These are phyloP conservation scores for Trichoderma sp. DNA, from an alignment of 2,329 filamentous ascomycete genomes.

Conservation along the genomic window DNA sequence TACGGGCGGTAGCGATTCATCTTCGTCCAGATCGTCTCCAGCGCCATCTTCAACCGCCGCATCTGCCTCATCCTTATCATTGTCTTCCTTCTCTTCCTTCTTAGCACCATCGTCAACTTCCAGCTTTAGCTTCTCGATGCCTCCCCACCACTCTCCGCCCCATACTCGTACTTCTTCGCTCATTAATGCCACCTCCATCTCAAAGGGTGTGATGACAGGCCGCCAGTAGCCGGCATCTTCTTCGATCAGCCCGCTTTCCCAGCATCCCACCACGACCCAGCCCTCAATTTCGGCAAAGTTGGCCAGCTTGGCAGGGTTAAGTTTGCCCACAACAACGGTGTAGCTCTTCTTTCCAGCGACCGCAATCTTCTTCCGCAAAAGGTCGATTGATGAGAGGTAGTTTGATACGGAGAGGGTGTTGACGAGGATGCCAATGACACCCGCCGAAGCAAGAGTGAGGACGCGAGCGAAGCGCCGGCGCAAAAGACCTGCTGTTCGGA, in stretches of 20 bases:
- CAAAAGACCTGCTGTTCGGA: constrained; percentile 55
- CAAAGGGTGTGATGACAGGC: constrained; percentile 92
- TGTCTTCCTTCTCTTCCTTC: constrained; percentile 8
- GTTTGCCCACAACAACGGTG: constrained; percentile 91
- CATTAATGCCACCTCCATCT: constrained; percentile 75
- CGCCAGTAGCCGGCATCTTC: constrained; percentile 78
- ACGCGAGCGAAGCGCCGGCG: constrained; percentile 86
- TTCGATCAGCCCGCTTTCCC: constrained; percentile 92
- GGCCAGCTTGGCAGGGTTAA: constrained; percentile 92
- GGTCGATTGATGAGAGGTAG: constrained; percentile 76
- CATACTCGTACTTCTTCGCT: constrained; percentile 75
- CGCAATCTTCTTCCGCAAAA: constrained; percentile 69
- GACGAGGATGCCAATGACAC: constrained; percentile 89
- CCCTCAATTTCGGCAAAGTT: constrained; percentile 95
- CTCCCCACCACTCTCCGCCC: constrained; percentile 85
- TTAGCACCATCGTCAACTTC: constrained; percentile 19
- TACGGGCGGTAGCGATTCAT: constrained; percentile 78
- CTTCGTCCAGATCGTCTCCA: constrained; percentile 50
- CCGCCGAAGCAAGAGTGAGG: constrained; percentile 72
- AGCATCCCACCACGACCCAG: constrained; percentile 97
- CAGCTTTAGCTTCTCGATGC: constrained; percentile 69
- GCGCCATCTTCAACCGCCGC: constrained; percentile 33
- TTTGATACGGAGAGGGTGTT: constrained; percentile 93
- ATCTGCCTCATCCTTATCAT: constrained; percentile 25
- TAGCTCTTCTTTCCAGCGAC: constrained; percentile 90